Evolutionary conservation across 306 rosid genomes (phyloP).

Genomic region (Ochetophila trinervis): DNA sequence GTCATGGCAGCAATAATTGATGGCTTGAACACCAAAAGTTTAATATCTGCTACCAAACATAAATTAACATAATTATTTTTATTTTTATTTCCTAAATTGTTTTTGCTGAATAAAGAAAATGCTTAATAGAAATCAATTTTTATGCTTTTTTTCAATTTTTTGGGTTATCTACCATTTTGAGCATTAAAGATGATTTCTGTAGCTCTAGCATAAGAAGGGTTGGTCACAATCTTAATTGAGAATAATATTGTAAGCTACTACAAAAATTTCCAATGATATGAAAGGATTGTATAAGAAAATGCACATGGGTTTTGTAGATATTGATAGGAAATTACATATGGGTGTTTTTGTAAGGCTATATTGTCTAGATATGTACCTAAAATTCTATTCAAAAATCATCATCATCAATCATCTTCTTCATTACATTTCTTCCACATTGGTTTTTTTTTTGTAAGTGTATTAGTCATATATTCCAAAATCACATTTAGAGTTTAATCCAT

Average conservation of each 20-base stretch:
- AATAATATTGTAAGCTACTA: constrained; percentile 5
- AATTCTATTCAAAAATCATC: no score
- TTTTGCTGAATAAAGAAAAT: no score
- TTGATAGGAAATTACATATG: constrained; percentile 8
- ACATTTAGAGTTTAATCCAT: neutral
- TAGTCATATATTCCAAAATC: neutral
- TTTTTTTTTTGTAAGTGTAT: neutral
- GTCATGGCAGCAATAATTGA: no score
- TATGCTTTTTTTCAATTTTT: no score
- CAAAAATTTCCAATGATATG: neutral
- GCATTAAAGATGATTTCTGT: constrained; percentile 67
- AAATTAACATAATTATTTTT: no score
- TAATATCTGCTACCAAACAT: no score
- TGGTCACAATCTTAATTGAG: constrained; percentile 4
- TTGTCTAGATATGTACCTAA: constrained; percentile 27
- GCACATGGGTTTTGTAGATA: constrained; percentile 16
- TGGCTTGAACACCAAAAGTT: no score
- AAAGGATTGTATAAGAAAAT: neutral
- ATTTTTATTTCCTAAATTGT: no score
- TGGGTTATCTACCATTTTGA: constrained; percentile 58
- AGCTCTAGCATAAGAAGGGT: constrained; percentile 30
- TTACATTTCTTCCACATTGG: neutral
- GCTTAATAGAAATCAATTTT: no score
- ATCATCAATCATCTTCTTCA: neutral
- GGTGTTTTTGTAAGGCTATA: constrained; percentile 3